Base-by-base conservation (phyloP, 1,139 yeast species). In the Saccharomyces hybrid region DNA sequence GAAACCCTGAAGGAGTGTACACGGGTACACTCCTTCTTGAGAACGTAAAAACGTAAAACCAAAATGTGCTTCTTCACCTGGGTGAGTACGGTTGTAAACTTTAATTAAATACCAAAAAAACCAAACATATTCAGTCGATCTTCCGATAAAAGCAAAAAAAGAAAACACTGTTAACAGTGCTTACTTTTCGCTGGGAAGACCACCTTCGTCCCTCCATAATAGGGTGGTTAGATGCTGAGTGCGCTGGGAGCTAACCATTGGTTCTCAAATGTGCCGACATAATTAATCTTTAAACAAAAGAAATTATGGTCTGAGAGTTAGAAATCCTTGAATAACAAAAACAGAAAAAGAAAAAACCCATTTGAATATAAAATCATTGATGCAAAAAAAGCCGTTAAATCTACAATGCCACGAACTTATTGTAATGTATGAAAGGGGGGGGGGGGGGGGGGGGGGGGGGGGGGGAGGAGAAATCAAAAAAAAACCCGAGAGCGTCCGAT, bases 141-240 rank as follows among this genome's bases (percentile, higher is more conserved):
- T 38, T 11, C 19, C 44, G 9, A 16, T 11, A 12, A 12, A 24
- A 12, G 19, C 16, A 16, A 16, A 16, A 16, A 9, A 16, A 38
- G 5, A 12, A 16, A 38, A 16, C 14, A 21, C 3, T 4, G 24
- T 8, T 38, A 6, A 9, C 6, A 8, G 6, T 24, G 4, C 2
- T 5, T 38, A 19, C 24, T 11, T 16, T 38, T 24, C 44, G 24
- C 19, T 52, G 50, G 49, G 52, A 51, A 56, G 60, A 52, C 66
- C 62, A 68, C 56, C 64, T 59, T 63, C 60, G 70, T 64, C 70
- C 67, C 69, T 60, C 70, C 60, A 55, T 58, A 57, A 64, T 63
- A 63, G 69, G 68, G 70, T 65, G 58, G 58, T 55, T 52, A 49
- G 52, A 11, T 28, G 28, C 31, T 47, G 21, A 26, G 46, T 48